Evolutionary conservation across 2,329 filamentous ascomycete species (phyloP), one percentile per base, ranked within the genome.

Genomic region (Cytospora chrysosperma): DNA sequence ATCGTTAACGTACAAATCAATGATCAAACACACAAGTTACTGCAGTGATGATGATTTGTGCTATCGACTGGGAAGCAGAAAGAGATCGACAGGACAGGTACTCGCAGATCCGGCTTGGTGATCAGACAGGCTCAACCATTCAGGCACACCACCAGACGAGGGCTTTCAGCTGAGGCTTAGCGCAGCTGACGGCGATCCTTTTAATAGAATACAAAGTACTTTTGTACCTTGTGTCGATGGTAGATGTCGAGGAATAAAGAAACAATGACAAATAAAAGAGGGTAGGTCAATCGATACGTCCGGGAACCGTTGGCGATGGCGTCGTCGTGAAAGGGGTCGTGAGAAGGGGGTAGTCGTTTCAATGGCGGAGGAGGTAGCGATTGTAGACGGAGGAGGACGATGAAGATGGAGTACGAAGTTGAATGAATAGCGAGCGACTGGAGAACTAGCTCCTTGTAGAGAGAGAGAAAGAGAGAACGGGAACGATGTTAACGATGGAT

Each of bases 51-150:
- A 55, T 43, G 37, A 28, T 54, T 12, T 13, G 32, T 7, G 15
- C 26, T 8, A 49, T 61, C 59, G 54, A 61, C 55, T 50, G 37
- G 51, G 4, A 27, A 52, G 58, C 28, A 40, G 27, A 24, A 55
- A 47, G 53, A 63, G 64, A 66, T 66, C 64, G 64, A 66, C 64
- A 64, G 34, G 52, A 54, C 37, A 47, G 55, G 13, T 15, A 55
- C 30, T 17, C 43, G 64, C 61, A 56, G 54, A 61, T 64, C 61
- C 64, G 61, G 61, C 57, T 59, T 54, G 49, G 61, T 53, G 61
- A 59, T 61, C 61, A 66, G 64, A 58, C 61, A 56, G 54, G 61
- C 34, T 58, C 32, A 32, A 63, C 51, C 37, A 49, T 30, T 24
- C 51, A 53, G 37, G 37, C 51, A 28, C 60, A n/a, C 51, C 19